Evolutionary conservation across 352 stramenopile species (phyloP), one percentile per base, ranked within the genome.

Genomic region (Pythium grandisporangium): DNA sequence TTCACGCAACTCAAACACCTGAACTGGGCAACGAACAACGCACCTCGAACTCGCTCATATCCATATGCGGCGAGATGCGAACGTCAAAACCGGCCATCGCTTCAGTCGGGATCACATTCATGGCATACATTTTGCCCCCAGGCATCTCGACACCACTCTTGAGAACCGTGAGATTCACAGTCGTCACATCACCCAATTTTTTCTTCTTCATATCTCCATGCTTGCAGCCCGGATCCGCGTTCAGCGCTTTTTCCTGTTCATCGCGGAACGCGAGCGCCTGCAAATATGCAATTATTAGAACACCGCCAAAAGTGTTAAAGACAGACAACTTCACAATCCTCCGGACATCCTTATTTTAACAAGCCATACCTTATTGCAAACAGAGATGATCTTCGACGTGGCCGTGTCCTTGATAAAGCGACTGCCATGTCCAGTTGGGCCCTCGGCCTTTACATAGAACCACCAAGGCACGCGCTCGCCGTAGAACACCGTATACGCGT

Each of bases 401-500:
- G 93, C 95, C 6, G 93, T 98, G 61, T 91, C 60, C 34, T 96
- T 70, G 63, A 98, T 96, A 55, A 98, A 98, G 16, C 92, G 75
- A 48, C 75, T 95, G 5, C 82, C 90, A 49, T 97, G 90, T 6
- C 80, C 80, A 0, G 81, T 92, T 0, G 67, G 68, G 0, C 81
- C 81, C 13, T 63, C 52, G 6, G 79, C 78, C 42, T 72, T 90
- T n/a, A 93, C 66, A 43, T 84, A 83, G 35, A 97, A 66, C 90
- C 86, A 97, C 85, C 85, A 96, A 20, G 88, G 91, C 35, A 91
- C 69, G 16, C 95, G 66, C 65, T 98, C 95, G 19, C 95, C 93
- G 55, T 98, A 98, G 63, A 98, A 98, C 6, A 98, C 85, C 5
- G 90, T 97, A 66, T 90, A 98, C 0, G 69, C 73, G 37, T 97